Conservation (phyloP, 1,284 basidiomycete species). For the Leccinum ponderosum region DNA sequence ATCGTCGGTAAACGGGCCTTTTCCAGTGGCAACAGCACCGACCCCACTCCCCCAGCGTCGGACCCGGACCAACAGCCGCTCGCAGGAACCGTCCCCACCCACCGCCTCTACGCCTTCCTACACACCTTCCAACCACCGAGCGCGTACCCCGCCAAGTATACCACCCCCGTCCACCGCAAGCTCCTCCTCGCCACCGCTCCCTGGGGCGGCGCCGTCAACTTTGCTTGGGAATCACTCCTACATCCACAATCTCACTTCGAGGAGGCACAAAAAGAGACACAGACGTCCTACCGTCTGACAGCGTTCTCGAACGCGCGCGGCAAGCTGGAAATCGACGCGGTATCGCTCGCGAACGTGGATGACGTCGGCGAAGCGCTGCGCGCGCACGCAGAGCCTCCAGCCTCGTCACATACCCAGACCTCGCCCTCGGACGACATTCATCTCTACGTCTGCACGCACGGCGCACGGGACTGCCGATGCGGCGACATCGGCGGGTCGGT, state of each 20-base stretch:
- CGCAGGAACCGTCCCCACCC: conserved; percentile 48
- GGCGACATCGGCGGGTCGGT: conserved; percentile 62
- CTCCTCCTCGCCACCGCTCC: conserved; percentile 44
- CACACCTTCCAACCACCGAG: conserved; percentile 51
- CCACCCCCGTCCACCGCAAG: conserved; percentile 52
- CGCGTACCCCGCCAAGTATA: conserved; percentile 48
- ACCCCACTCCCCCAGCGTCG: neutral
- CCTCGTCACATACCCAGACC: neutral
- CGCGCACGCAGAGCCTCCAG: conserved; percentile 30
- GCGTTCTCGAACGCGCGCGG: conserved; percentile 50
- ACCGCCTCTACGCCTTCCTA: conserved; percentile 58
- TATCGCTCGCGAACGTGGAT: conserved; percentile 51
- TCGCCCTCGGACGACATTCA: conserved; percentile 38
- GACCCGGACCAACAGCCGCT: conserved; percentile 8
- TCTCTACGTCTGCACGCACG: conserved; percentile 76
- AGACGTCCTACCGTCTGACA: conserved; percentile 39
- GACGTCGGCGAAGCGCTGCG: conserved; percentile 42
- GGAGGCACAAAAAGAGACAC: conserved; percentile 9
- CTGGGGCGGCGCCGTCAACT: conserved; percentile 61
- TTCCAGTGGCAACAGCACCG: neutral
- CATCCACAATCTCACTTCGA: neutral
- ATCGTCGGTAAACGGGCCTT: neutral
- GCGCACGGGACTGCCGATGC: conserved; percentile 72
- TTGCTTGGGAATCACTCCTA: conserved; percentile 41
- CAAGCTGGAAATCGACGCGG: conserved; percentile 47